Base-by-base conservation (phyloP, 139 green algal species). In the Auxenochlorella protothecoides region DNA sequence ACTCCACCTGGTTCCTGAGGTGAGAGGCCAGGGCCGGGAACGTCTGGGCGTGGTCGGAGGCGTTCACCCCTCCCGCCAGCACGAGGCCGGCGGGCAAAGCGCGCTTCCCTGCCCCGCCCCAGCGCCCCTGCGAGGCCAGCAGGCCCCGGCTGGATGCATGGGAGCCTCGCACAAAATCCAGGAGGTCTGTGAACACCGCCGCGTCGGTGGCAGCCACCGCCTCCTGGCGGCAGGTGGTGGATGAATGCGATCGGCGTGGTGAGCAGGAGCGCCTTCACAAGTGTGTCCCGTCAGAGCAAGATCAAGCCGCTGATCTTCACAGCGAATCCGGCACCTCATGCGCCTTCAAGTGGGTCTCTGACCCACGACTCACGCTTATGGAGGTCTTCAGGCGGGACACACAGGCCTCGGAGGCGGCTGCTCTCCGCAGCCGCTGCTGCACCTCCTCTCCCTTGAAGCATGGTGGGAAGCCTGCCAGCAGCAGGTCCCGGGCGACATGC, bases 31-130 rank as follows among this genome's bases (percentile, higher is more conserved):
- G 72, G 59, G 55, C 65, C n/a, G 82, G 66, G 44, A 89, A 89
- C 51, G 83, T 88, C 11, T 69, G 27, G 9, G 73, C 66, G 61
- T 87, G 84, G 69, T 89, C 81, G 7, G 78, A 74, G 8, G 67
- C 72, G 65, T 87, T 88, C 7, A 87, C 77, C 52, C 84, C 79
- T 3, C 82, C 82, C 5, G 82, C 79, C 56, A 89, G 63, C 9
- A 86, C 74, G 53, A 87, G 54, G 12, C 62, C 84, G 13, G 79
- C 74, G 15, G 83, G 82, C 8, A 88, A 10, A 4, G 4, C 59
- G 70, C 53, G 65, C 65, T 62, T 62, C 65, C 57, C 55, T 27
- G 5, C 53, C 64, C 68, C 63, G 16, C 14, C 12, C 51, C 63
- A 53, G 7, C n/a, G 13, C 15, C 59, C 5, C 6, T 54, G 63